phyloP scores from a whole-genome alignment of 2,329 filamentous ascomycete genomes.

The Cladosporium sp. region DNA sequence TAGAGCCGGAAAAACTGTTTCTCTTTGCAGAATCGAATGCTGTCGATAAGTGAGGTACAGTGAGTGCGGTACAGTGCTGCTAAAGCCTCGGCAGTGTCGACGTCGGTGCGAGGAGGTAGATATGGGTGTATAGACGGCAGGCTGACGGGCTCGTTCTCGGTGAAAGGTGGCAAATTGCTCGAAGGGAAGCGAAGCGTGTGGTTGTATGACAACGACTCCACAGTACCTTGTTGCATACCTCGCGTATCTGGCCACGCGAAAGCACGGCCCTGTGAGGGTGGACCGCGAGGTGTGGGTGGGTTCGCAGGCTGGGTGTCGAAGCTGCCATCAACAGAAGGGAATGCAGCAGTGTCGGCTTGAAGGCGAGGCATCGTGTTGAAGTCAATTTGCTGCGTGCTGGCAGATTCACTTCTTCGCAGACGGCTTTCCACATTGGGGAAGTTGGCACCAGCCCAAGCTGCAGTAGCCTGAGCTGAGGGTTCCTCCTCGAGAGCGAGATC shows the following conservation, averaged over 20 bases:
- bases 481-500: conserved; percentile 50
- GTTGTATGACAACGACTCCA: conserved; percentile 51
- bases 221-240: conserved; percentile 37
- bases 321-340: conserved; percentile 34
- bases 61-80: conserved; percentile 88
- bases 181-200: conserved; percentile 62
- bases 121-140: conserved; percentile 85
- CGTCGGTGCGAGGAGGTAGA: conserved; percentile 75
- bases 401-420: conserved; percentile 28
- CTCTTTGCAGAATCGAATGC: conserved; percentile 92
- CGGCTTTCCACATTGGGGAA: conserved; percentile 18
- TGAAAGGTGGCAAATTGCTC: conserved; percentile 51
- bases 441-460: conserved; percentile 20
- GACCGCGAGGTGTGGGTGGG: conserved; percentile 30
- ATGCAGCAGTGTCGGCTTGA: conserved; percentile 46
- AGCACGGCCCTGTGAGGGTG: conserved; percentile 40
- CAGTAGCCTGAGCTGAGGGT: conserved; percentile 21
- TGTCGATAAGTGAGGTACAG: conserved; percentile 91
- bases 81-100: conserved; percentile 79
- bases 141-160: conserved; percentile 66
- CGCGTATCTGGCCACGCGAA: conserved; percentile 45
- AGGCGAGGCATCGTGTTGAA: conserved; percentile 42
- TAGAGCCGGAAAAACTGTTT: conserved; percentile 95
- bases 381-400: conserved; percentile 29
- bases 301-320: conserved; percentile 28